These are phyloP conservation scores for Aphanomyces cochlioides DNA, from an alignment of 352 stramenopile genomes.

Conservation along the genomic window DNA sequence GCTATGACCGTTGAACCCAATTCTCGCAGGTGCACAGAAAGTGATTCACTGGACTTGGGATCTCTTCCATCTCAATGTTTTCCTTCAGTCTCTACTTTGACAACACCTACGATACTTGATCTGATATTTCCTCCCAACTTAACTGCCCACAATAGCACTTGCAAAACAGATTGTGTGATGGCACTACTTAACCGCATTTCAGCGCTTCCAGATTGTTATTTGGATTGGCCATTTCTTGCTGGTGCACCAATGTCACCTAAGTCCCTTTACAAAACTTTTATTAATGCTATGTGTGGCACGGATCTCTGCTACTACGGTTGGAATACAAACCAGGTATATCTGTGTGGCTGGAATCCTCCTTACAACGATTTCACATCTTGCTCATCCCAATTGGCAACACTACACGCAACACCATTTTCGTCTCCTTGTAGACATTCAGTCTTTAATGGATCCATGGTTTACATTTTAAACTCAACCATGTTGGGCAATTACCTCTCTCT, in stretches of 20 bases:
- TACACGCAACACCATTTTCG: not conserved
- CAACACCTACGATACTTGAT: not conserved
- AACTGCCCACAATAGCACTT: not conserved
- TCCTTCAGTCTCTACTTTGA: not conserved
- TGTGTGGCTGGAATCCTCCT: not conserved
- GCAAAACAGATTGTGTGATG: not conserved
- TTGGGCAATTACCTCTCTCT: too few relatives aligned
- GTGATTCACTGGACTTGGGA: not conserved
- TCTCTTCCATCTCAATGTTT: constrained; percentile 1
- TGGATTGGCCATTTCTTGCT: not conserved
- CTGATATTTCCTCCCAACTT: not conserved
- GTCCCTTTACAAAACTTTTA: not conserved
- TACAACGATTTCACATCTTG: not conserved
- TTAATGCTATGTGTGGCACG: not conserved
- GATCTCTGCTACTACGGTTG: not conserved
- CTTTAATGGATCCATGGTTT: not conserved
- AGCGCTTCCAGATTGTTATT: not conserved
- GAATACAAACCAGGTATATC: not conserved
- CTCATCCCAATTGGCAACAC: not conserved
- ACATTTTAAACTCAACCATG: not conserved
- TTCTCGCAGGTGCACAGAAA: not conserved
- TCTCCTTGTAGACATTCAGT: not conserved
- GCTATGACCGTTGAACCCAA: not conserved
- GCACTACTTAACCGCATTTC: not conserved
- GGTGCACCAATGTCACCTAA: not conserved